Conservation (phyloP, 2,329 filamentous ascomycete genomes). For the Fusarium torulosum region DNA sequence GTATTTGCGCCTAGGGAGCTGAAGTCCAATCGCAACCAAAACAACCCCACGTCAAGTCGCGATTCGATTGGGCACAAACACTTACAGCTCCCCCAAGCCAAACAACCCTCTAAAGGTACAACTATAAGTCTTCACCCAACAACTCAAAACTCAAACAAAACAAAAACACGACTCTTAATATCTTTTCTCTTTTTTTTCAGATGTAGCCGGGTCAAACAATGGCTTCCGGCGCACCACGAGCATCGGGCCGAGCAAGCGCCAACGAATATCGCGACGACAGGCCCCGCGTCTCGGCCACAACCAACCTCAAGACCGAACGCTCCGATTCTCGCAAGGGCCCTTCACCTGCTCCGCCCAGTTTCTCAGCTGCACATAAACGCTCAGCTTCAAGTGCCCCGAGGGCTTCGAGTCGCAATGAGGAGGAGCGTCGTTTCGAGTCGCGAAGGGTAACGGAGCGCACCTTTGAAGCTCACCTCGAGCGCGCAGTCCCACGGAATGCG, state of each 20-base stretch:
- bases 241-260: conserved; percentile 60
- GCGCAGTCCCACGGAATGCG: conserved; percentile 66
- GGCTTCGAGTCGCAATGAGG: conserved; percentile 59
- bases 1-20: not conserved
- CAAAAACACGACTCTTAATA: not conserved
- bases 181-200: conserved; percentile 37
- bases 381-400: conserved; percentile 69
- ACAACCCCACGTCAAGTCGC: conserved; percentile 46
- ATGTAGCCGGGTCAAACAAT: conserved; percentile 56
- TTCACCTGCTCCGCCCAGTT: conserved; percentile 52
- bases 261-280: conserved; percentile 53
- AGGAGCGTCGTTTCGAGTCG: conserved; percentile 62
- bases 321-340: conserved; percentile 55
- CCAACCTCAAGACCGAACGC: conserved; percentile 50
- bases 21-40: conserved; percentile 10
- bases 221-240: conserved; percentile 58
- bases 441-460: conserved; percentile 67
- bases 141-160: not conserved
- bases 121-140: not conserved
- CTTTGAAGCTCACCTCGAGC: conserved; percentile 73
- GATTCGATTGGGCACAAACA: conserved; percentile 49
- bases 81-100: conserved; percentile 41
- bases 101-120: conserved; percentile 18
- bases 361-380: conserved; percentile 64
- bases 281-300: conserved; percentile 52